A percentile compares a stretch with the other conserved stretches of the same genome.
Evolutionary conservation across 768 basidiomycete species (phyloP).

Genomic region (Artomyces pyxidatus): DNA sequence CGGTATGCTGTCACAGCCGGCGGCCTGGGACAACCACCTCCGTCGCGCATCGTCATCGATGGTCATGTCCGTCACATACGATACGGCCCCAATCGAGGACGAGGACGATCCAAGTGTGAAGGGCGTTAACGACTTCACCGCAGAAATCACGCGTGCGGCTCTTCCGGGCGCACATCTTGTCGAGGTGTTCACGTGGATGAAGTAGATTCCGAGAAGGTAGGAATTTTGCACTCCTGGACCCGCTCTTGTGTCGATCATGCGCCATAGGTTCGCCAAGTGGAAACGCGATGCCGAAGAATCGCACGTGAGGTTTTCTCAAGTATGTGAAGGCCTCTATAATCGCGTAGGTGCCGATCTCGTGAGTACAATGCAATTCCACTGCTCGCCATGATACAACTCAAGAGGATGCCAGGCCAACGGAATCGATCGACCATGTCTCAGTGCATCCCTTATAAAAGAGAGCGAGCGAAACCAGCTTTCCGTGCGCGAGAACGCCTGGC

Average conservation of each 20-base stretch:
- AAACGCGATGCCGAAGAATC: constrained; percentile 15
- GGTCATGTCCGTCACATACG: constrained; percentile 1
- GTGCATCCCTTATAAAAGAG: constrained; percentile 5
- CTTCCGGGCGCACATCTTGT: constrained; percentile 16
- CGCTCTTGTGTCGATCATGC: not conserved
- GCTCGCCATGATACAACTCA: not conserved
- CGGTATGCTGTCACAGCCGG: not conserved
- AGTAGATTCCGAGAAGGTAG: constrained; percentile 6
- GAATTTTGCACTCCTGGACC: too few species aligned
- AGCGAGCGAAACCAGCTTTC: not conserved
- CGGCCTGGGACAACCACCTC: not conserved
- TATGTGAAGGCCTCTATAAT: constrained; percentile 12
- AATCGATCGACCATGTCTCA: not conserved
- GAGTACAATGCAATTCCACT: not conserved
- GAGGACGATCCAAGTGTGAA: constrained; percentile 1
- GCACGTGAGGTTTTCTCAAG: not conserved
- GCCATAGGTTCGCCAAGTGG: constrained; percentile 16
- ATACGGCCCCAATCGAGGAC: not conserved
- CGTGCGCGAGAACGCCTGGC: constrained; percentile 10
- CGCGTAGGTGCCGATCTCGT: too few species aligned
- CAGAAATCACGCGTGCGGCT: constrained; percentile 1
- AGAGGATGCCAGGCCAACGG: constrained; percentile 1
- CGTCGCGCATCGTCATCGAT: not conserved
- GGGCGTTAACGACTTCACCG: not conserved
- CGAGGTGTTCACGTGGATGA: constrained; percentile 17